Evolutionary conservation across 2,329 filamentous ascomycete genomes (phyloP).

Genomic region (Ramularia endophylla): DNA sequence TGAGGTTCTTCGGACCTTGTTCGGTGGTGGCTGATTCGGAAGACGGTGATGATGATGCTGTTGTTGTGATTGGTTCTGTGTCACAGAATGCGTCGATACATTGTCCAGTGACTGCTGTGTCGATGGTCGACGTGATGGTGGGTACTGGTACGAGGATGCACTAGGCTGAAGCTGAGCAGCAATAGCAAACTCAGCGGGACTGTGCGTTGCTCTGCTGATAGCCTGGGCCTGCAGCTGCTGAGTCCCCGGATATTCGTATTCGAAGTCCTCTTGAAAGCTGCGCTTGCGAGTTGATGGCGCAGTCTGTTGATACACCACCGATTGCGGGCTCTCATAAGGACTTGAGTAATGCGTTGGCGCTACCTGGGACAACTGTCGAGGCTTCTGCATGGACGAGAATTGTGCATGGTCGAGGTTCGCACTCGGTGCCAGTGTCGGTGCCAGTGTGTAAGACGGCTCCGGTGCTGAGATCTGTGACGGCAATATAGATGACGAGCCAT

Average conservation of each 20-base stretch:
- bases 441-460: constrained; percentile 22
- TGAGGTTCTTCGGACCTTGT: constrained; percentile 58
- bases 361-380: constrained; percentile 19
- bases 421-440: constrained; percentile 6
- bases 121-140: constrained; percentile 19
- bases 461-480: constrained; percentile 25
- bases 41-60: constrained; percentile 74
- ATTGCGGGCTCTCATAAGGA: constrained; percentile 26
- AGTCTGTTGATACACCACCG: constrained; percentile 29
- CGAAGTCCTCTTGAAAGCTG: constrained; percentile 37
- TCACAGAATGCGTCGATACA: constrained; percentile 28
- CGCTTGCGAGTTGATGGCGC: constrained; percentile 35
- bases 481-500: constrained; percentile 24
- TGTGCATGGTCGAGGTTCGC: constrained; percentile 18
- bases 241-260: constrained; percentile 36
- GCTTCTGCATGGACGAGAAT: constrained; percentile 22
- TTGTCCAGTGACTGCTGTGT: constrained; percentile 19
- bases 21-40: constrained; percentile 64
- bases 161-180: constrained; percentile 22
- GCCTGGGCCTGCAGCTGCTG: constrained; percentile 32
- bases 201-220: constrained; percentile 24
- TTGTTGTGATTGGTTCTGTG: constrained; percentile 45
- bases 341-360: constrained; percentile 26
- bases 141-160: constrained; percentile 17
- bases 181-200: constrained; percentile 36